phyloP scores from a whole-genome alignment of 2,329 filamentous ascomycete genomes.

The Stemphylium beticola region DNA sequence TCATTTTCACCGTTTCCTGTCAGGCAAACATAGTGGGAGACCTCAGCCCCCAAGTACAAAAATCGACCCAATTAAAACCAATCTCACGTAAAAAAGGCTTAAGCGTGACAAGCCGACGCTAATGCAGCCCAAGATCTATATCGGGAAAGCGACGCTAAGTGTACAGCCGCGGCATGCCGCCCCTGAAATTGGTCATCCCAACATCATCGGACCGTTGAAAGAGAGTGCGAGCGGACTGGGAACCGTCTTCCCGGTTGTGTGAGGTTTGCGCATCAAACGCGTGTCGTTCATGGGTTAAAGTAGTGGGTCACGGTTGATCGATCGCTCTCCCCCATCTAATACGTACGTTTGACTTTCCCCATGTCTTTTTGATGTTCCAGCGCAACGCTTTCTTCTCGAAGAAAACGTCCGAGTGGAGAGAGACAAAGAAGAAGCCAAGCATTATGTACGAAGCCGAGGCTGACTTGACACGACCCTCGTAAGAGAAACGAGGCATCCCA shows the following conservation, averaged over 20 bases:
- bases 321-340: neutral
- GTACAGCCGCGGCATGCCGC: too few relatives aligned
- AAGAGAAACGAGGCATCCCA: too few relatives aligned
- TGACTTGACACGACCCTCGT: too few relatives aligned
- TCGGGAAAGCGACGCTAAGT: neutral
- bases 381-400: too few relatives aligned
- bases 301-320: conserved; percentile 3
- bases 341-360: neutral
- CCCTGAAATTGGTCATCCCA: too few relatives aligned
- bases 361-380: too few relatives aligned
- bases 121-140: conserved; percentile 6
- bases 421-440: too few relatives aligned
- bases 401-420: too few relatives aligned
- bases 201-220: too few relatives aligned
- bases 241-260: neutral
- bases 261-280: conserved; percentile 6
- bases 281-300: conserved; percentile 7
- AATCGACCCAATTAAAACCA: neutral
- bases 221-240: too few relatives aligned
- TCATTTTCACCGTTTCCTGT: neutral
- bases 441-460: too few relatives aligned
- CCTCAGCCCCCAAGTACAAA: neutral
- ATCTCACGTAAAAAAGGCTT: neutral
- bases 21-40: conserved; percentile 3
- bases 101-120: conserved; percentile 5